Evolutionary conservation across 1,139 yeast species (phyloP).

Genomic region (Diutina ranongensis): DNA sequence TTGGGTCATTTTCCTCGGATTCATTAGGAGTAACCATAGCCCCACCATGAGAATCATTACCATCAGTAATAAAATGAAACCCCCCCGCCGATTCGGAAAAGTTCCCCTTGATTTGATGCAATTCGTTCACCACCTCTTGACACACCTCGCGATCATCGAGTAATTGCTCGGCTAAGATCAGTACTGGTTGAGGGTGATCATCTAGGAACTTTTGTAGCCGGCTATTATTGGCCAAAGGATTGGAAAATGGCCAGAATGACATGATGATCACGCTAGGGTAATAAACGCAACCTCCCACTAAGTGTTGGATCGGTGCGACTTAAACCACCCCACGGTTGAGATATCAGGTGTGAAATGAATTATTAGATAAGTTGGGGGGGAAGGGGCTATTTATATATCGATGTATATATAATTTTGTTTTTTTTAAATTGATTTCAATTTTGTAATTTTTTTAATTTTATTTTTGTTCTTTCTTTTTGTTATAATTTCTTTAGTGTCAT

Average conservation of each 20-base stretch:
- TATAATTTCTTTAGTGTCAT: no score
- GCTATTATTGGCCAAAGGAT: conserved; percentile 27
- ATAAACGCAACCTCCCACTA: neutral
- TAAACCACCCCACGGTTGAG: neutral
- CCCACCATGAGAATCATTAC: conserved; percentile 24
- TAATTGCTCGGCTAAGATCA: conserved; percentile 25
- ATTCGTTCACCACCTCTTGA: conserved; percentile 30
- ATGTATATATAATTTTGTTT: no score
- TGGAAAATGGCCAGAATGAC: conserved; percentile 42
- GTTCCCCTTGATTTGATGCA: conserved; percentile 12
- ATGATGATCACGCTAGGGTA: conserved; percentile 11
- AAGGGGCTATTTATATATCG: no score
- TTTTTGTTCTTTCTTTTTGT: no score
- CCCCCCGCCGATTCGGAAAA: conserved; percentile 1
- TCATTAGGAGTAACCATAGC: conserved; percentile 9
- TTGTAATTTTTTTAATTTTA: no score
- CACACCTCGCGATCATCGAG: conserved; percentile 24
- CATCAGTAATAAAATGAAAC: conserved; percentile 1
- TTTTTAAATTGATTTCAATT: no score
- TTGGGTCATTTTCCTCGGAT: neutral
- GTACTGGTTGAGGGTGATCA: conserved; percentile 22
- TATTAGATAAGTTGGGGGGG: no score
- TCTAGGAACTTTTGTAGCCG: conserved; percentile 34
- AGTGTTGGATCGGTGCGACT: neutral
- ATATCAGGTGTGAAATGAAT: no score